A percentile compares a stretch with the other conserved stretches of the same genome.
Conservation (phyloP, 768 basidiomycete genomes). For the button mushroom (Agaricus bisporus) region DNA sequence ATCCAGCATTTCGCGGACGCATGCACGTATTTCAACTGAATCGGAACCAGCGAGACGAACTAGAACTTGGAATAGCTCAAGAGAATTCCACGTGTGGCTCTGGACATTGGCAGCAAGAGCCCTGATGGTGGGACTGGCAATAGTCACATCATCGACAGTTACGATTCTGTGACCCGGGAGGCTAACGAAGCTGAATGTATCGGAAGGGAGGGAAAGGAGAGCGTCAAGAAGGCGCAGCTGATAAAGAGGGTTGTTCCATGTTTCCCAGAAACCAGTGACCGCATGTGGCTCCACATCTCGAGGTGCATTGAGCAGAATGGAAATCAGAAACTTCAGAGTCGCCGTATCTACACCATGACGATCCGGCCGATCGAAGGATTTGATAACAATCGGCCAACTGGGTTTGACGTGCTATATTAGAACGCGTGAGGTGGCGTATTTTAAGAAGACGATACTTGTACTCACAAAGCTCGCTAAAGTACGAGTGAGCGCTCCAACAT, state of each 20-base stretch:
- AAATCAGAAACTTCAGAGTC: conserved; percentile 83
- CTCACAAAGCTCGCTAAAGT: conserved; percentile 72
- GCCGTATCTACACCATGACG: conserved; percentile 85
- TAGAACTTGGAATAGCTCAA: conserved; percentile 84
- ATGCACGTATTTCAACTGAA: conserved; percentile 59
- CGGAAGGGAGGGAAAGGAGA: conserved; percentile 80
- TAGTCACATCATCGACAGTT: conserved; percentile 81
- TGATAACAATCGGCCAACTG: conserved; percentile 79
- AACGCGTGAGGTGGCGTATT: conserved; percentile 6
- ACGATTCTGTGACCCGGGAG: conserved; percentile 81
- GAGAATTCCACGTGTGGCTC: conserved; percentile 90
- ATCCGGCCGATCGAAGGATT: conserved; percentile 80
- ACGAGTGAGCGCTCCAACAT: conserved; percentile 68
- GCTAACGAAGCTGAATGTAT: conserved; percentile 89
- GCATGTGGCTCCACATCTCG: conserved; percentile 73
- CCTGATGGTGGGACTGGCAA: conserved; percentile 88
- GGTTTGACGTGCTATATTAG: conserved; percentile 50
- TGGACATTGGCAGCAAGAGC: conserved; percentile 87
- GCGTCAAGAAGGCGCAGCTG: conserved; percentile 87
- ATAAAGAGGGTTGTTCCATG: conserved; percentile 80
- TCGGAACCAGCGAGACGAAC: conserved; percentile 76
- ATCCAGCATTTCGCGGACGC: conserved; percentile 88
- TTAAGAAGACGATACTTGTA: conserved; percentile 14
- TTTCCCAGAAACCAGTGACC: conserved; percentile 79
- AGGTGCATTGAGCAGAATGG: conserved; percentile 78